phyloP scores from a whole-genome alignment of 768 basidiomycete genomes.

The Boletus fagicola region DNA sequence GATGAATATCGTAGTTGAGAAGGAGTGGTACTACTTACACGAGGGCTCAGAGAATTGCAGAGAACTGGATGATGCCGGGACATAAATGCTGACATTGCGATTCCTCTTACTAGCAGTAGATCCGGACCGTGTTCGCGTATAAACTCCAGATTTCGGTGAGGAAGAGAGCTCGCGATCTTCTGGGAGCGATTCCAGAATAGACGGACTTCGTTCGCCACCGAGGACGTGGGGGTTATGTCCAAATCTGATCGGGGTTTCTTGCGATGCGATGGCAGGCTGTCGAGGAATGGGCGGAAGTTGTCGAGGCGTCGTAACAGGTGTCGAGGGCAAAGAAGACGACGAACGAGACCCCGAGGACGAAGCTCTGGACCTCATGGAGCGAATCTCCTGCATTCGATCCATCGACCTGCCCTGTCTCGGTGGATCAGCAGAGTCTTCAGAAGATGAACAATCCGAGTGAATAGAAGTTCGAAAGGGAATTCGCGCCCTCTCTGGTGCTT shows the following conservation, averaged over 20 bases:
- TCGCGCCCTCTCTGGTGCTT: conserved; percentile 4
- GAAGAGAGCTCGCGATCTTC: conserved; percentile 46
- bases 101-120: conserved; percentile 17
- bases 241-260: conserved; percentile 25
- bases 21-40: conserved; percentile 10
- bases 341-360: conserved; percentile 26
- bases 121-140: conserved; percentile 17
- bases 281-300: conserved; percentile 18
- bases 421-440: conserved; percentile 15
- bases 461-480: not conserved
- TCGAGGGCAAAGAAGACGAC: conserved; percentile 28
- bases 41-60: conserved; percentile 7
- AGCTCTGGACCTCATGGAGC: conserved; percentile 19
- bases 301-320: conserved; percentile 17
- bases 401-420: conserved; percentile 7
- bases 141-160: conserved; percentile 13
- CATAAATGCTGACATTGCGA: conserved; percentile 22
- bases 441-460: conserved; percentile 29
- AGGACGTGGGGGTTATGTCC: conserved; percentile 29
- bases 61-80: conserved; percentile 7
- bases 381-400: conserved; percentile 2
- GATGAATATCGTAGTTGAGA: not conserved
- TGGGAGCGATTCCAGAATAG: conserved; percentile 46
- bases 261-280: conserved; percentile 24
- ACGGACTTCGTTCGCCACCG: conserved; percentile 16